Percentiles rank a stretch among this genome's conserved stretches.
These are phyloP conservation scores for Botrytis medusae DNA, from an alignment of 2,329 filamentous ascomycete species.

Conservation along the genomic window DNA sequence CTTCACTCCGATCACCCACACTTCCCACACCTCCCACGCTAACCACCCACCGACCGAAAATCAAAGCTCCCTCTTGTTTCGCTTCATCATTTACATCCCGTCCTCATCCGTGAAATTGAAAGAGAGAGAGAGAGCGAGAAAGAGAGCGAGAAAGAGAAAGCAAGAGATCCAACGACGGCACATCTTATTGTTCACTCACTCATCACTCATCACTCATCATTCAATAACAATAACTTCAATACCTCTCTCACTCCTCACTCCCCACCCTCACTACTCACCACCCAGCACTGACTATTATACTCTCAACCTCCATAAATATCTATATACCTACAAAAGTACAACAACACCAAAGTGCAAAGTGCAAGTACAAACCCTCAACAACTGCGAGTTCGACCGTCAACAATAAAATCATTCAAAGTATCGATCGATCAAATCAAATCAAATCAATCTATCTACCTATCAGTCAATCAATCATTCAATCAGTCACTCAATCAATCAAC, in stretches of 20 bases:
- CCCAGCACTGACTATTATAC: neutral
- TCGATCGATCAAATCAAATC: neutral
- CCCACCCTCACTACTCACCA: neutral
- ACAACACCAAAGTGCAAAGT: neutral
- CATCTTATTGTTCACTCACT: neutral
- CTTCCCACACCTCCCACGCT: neutral
- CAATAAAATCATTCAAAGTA: neutral
- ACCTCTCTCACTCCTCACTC: too few relatives aligned
- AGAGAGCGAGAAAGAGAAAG: neutral
- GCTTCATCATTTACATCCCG: slow-evolving; percentile 3
- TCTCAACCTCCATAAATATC: neutral
- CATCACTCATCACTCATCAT: neutral
- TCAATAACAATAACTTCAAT: too few relatives aligned
- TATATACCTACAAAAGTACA: neutral
- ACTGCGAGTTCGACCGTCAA: neutral
- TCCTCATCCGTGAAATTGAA: neutral
- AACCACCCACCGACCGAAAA: slow-evolving; percentile 9
- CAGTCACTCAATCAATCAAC: too few relatives aligned
- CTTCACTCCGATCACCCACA: neutral
- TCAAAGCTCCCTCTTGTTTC: neutral
- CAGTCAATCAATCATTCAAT: neutral
- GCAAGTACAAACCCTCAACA: neutral
- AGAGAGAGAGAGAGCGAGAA: neutral
- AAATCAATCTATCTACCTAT: neutral
- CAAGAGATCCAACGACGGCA: neutral